Evolutionary conservation across 805 yeast species (phyloP), one percentile per base, ranked within the genome.

Genomic region (Suhomyces faveliae): DNA sequence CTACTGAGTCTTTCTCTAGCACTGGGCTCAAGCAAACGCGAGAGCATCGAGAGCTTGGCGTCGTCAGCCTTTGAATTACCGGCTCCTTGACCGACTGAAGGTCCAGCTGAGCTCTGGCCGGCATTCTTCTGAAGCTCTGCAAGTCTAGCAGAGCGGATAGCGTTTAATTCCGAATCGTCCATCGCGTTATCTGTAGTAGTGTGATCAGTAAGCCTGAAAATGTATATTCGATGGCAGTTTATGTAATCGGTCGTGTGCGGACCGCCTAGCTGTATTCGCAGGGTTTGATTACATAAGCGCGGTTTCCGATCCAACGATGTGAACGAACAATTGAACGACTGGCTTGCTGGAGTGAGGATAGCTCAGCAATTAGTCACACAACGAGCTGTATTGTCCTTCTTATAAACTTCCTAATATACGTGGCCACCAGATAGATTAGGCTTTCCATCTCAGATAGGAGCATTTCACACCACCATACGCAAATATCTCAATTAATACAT

Each of bases 71-170:
- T 51, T 47, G 33, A 19, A 24, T 19, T 19, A 55, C 35, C 19
- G 41, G 59, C 2, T 50, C 54, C 30, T 45, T 35, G 8, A 3
- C 43, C 51, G 46, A 43, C 13, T 5, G 24, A 15, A 17, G 24
- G 21, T 15, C 33, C 35, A n/a, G 77, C 78, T 1, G 78, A 64
- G 51, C 74, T 76, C 51, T 78, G 74, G n/a, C 78, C 78, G 1
- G 78, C 65, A 51, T 75, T 76, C 51, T 78, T 74, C 63, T 87
- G 95, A 52, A 92, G 72, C 66, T 92, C 96, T 20, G 85, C 84
- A 57, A 92, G 68, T 55, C 98, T 80, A n/a, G 97, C 97, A 40
- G 89, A 89, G 57, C 98, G 80, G 53, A 92, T 87, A 25, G 97
- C 97, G 56, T 85, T 83, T 50, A 92, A 73, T 66, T 92, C 99